Base-by-base conservation (phyloP, 2,329 filamentous ascomycete species). In the Sporothrix sp. region DNA sequence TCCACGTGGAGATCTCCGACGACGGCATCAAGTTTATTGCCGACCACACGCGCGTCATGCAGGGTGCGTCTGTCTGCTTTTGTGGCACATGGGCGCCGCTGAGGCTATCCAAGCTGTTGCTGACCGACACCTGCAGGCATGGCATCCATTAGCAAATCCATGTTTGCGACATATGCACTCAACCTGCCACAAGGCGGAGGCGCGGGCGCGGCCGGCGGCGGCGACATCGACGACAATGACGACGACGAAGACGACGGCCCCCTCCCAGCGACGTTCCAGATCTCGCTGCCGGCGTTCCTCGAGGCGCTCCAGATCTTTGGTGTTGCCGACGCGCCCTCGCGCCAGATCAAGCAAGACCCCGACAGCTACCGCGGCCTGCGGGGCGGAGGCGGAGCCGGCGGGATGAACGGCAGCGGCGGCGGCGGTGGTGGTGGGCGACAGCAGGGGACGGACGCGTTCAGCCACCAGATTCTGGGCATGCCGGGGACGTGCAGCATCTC, bases 221-320 rank as follows among this genome's bases (percentile, higher is more conserved):
- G 61, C 14, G 63, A 68, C 18, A n/a, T 28, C 10, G 67, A 70
- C 23, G 67, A 68, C 5, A 66, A 67, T 11, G 60, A 65, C 2
- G 53, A 52, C 6, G 63, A 62, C 13, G 68, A 71, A 18, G 68
- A 68, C 4, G 67, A 67, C 16, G 61, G 65, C 0, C 52, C 63
- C 1, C 65, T 71, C 4, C 74, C 87, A 7, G 30, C 48, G 3
- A 79, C 77, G 47, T 98, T 98, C 63, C 84, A 94, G 63, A 84
- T 97, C 57, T 93, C 89, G 2, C 78, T 98, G 8, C 76, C 84
- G 4, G 87, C 91, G 16, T 77, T 98, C 3, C 79, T 98, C 48
- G 93, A 97, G 68, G 95, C 91, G 0, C 75, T 98, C 7, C 91
- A 96, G 62, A 97, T 98, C 45, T 95, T 98, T 61, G 88, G 88